Conservation (phyloP, 2,329 filamentous ascomycete genomes). For the Diaporthe humulicola region DNA sequence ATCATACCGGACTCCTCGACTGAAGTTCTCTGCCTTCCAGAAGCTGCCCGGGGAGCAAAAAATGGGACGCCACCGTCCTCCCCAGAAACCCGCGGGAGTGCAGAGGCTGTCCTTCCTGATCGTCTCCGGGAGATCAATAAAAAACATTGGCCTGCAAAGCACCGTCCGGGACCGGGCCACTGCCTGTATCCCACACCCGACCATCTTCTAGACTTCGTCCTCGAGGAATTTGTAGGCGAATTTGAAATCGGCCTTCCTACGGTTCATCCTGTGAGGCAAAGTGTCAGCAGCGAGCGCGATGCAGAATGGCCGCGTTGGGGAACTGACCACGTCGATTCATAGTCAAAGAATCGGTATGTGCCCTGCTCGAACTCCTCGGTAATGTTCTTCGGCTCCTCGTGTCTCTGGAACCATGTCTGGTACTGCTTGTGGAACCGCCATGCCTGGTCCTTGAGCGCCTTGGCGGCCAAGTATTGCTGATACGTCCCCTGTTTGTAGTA, state of each 20-base stretch:
- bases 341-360: slow-evolving; percentile 99
- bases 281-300: slow-evolving; percentile 6
- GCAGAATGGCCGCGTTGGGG: background rate
- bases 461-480: slow-evolving; percentile 94
- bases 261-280: slow-evolving; percentile 86
- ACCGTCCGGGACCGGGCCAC: background rate
- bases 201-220: slow-evolving; percentile 78
- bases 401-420: slow-evolving; percentile 98
- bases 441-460: slow-evolving; percentile 97
- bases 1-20: background rate
- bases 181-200: background rate
- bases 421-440: slow-evolving; percentile 99
- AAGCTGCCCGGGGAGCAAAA: background rate
- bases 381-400: slow-evolving; percentile 98
- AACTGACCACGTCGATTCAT: slow-evolving; percentile 95
- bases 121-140: background rate
- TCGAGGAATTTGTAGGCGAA: slow-evolving; percentile 98
- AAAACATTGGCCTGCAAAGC: background rate
- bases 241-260: slow-evolving; percentile 96
- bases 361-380: slow-evolving; percentile 99
- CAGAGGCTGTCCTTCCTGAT: background rate
- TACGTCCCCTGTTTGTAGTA: slow-evolving; percentile 98
- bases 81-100: background rate
- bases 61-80: background rate
- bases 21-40: slow-evolving; percentile 2